phyloP scores from a whole-genome alignment of 1,139 yeast species.

The Kurtzmaniella quercitrusa region DNA sequence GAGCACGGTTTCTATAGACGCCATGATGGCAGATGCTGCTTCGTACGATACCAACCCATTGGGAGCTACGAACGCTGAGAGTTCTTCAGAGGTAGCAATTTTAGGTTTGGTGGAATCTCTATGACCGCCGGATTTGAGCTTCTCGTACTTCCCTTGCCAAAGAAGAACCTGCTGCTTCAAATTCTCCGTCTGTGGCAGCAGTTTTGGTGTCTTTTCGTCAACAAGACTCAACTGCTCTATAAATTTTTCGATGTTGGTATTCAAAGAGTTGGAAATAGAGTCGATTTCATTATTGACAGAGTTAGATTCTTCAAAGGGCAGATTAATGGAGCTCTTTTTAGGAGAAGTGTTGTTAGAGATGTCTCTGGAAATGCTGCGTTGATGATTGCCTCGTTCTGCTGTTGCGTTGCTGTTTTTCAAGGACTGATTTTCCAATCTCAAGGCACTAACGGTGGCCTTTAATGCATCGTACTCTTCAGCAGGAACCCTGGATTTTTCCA shows the following conservation, averaged over 20 bases:
- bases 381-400: slow-evolving; percentile 10
- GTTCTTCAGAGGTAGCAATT: slow-evolving; percentile 20
- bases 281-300: slow-evolving; percentile 5
- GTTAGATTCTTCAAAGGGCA: not conserved
- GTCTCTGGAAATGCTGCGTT: not conserved
- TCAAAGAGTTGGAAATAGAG: slow-evolving; percentile 4
- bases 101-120: slow-evolving; percentile 20
- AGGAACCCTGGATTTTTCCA: not conserved
- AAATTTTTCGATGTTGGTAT: slow-evolving; percentile 21
- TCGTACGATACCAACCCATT: slow-evolving; percentile 44
- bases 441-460: slow-evolving; percentile 30
- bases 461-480: slow-evolving; percentile 22
- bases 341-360: slow-evolving; percentile 2
- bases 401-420: slow-evolving; percentile 23
- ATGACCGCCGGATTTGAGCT: slow-evolving; percentile 29
- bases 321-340: not conserved
- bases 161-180: slow-evolving; percentile 28
- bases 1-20: slow-evolving; percentile 44
- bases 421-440: slow-evolving; percentile 38
- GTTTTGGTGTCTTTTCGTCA: slow-evolving; percentile 16
- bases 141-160: slow-evolving; percentile 49
- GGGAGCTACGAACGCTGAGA: slow-evolving; percentile 29
- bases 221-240: slow-evolving; percentile 25
- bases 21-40: slow-evolving; percentile 42
- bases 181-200: slow-evolving; percentile 11